Base-by-base conservation (phyloP, 2,329 filamentous ascomycete genomes). In the Xylaria sp. region DNA sequence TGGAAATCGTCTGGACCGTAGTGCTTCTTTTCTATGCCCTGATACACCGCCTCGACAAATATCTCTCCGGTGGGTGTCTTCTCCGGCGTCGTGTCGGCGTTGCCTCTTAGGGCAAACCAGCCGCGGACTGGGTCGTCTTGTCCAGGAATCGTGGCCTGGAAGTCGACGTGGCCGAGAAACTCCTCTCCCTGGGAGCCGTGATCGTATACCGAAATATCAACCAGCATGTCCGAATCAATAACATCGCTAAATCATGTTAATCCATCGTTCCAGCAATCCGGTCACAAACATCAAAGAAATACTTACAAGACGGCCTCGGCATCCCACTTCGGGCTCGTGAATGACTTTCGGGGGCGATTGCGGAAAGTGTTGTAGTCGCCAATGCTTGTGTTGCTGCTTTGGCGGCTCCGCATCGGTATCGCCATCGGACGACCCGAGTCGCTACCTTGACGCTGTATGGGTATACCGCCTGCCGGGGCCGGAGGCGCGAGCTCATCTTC, bases 1-100 rank as follows among this genome's bases (percentile, higher is more conserved):
- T 96, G 88, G 73, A 99, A 99, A 71, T 99, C 94, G 63, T 91
- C 91, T 2, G 94, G 94, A 1, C 94, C 94, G 66, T 93, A 95
- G 60, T 94, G 90, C 72, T 88, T 95, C 78, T 91, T 93, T 59
- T 95, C 92, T 1, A 88, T 88, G 69, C 88, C 87, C 67, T 96
- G 91, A 71, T 94, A 99, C 18, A 84, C 81, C 53, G 96, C 88
- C 64, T 92, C 88, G 42, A 99, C 84, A 63, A 90, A 90, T 46
- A 99, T 89, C 69, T 99, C 93, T 48, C 94, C 94, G 1, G 93
- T 90, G 17, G 85, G 85, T 22, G 87, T 83, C 56, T 91, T 87
- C 50, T 94, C 90, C 40, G 76, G 78, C 62, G 78, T 78, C 1
- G 87, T 89, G 57, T 92, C 90, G 43, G 81, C 82, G 61, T 93